Evolutionary conservation across 306 rosid species (phyloP).

Genomic region (Inga oerstediana): DNA sequence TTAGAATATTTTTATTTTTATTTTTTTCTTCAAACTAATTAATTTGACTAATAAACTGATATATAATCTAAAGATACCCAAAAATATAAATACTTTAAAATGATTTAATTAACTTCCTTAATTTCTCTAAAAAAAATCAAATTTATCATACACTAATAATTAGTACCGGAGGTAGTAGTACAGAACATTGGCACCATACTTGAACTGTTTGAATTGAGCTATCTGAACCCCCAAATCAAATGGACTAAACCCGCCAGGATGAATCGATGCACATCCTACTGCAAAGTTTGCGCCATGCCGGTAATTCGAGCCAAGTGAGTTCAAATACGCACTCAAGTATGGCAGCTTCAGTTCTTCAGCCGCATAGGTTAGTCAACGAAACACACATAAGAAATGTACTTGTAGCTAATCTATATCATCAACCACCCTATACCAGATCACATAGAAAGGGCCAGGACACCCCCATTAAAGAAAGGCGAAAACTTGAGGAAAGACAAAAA

Average conservation of each 20-base stretch:
- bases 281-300: constrained; percentile 90
- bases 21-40: too few relatives aligned
- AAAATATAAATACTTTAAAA: too few relatives aligned
- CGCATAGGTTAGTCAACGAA: constrained; percentile 33
- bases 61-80: too few relatives aligned
- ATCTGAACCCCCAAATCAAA: constrained; percentile 76
- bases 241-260: constrained; percentile 74
- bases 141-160: too few relatives aligned
- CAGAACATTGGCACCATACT: constrained; percentile 61
- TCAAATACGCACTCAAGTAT: constrained; percentile 74
- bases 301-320: constrained; percentile 77
- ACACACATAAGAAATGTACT: constrained; percentile 5
- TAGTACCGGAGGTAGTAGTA: constrained; percentile 2
- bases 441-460: too few relatives aligned
- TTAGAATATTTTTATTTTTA: too few relatives aligned
- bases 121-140: too few relatives aligned
- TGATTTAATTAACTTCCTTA: too few relatives aligned
- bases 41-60: too few relatives aligned
- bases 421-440: background rate
- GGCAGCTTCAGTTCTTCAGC: constrained; percentile 84
- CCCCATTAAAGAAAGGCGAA: too few relatives aligned
- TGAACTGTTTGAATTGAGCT: constrained; percentile 69
- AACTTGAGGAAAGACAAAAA: too few relatives aligned
- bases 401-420: background rate
- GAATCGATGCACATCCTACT: constrained; percentile 72